phyloP scores from a whole-genome alignment of 2,329 filamentous ascomycete genomes.

The Amylocarpus encephaloides region DNA sequence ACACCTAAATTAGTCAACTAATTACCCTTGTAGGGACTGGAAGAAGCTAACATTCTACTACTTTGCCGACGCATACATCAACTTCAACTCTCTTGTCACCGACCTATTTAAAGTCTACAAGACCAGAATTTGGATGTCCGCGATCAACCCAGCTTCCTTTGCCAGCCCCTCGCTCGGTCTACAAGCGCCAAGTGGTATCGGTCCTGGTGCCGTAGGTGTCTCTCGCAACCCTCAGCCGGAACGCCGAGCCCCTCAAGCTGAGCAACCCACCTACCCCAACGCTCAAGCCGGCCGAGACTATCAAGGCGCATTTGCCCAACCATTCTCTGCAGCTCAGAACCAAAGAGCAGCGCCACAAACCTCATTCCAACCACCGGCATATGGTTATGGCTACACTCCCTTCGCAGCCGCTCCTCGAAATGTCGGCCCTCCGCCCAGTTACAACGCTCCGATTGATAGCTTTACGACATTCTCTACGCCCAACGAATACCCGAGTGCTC shows the following conservation, averaged over 20 bases:
- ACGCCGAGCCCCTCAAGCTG: slow-evolving; percentile 37
- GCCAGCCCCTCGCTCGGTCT: slow-evolving; percentile 69
- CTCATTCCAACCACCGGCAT: slow-evolving; percentile 36
- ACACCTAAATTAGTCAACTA: neutral
- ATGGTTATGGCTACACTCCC: slow-evolving; percentile 38
- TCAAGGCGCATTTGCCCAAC: slow-evolving; percentile 38
- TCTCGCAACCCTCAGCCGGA: slow-evolving; percentile 35
- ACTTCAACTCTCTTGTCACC: slow-evolving; percentile 95
- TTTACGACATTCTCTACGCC: slow-evolving; percentile 38
- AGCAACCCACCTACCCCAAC: slow-evolving; percentile 26
- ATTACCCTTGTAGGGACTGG: slow-evolving; percentile 65
- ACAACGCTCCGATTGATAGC: slow-evolving; percentile 39
- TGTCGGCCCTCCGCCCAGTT: slow-evolving; percentile 27
- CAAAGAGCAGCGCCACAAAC: slow-evolving; percentile 33
- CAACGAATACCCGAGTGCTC: slow-evolving; percentile 41
- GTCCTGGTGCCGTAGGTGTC: slow-evolving; percentile 58
- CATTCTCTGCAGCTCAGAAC: slow-evolving; percentile 38
- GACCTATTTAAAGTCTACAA: slow-evolving; percentile 99
- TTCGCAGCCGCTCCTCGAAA: slow-evolving; percentile 38
- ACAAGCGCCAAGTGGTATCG: slow-evolving; percentile 61
- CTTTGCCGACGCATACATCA: slow-evolving; percentile 96
- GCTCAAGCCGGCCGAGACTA: slow-evolving; percentile 23
- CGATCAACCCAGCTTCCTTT: slow-evolving; percentile 95
- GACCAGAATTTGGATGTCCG: slow-evolving; percentile 99
- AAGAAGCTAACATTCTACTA: slow-evolving; percentile 99